Conservation (phyloP, 371 early-diverging fungal species). For the Parasitella parasitica region DNA sequence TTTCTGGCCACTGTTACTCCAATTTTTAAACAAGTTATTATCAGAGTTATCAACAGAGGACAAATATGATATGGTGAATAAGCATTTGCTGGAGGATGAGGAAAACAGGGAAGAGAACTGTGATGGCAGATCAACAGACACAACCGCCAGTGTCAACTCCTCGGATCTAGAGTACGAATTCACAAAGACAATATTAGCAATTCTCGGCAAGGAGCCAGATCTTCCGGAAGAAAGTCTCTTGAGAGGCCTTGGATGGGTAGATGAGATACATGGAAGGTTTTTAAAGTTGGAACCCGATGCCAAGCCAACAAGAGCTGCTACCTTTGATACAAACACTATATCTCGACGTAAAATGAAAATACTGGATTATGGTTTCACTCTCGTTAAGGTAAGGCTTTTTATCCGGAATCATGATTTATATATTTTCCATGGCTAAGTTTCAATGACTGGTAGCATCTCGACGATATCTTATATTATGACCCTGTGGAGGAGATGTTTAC, state of each 20-base stretch:
- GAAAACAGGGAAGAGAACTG: background rate
- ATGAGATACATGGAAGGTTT: conserved; percentile 38
- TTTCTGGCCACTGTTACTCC: conserved; percentile 40
- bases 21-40: conserved; percentile 35
- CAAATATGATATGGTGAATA: conserved; percentile 37
- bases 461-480: conserved; percentile 33
- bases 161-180: conserved; percentile 15
- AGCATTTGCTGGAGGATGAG: conserved; percentile 27
- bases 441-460: conserved; percentile 30
- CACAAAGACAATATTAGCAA: conserved; percentile 8
- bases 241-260: conserved; percentile 51
- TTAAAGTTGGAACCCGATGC: conserved; percentile 13
- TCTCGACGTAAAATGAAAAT: conserved; percentile 34
- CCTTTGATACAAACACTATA: background rate
- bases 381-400: conserved; percentile 44
- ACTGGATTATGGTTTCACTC: conserved; percentile 42
- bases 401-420: too few relatives aligned
- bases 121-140: background rate
- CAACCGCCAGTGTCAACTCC: background rate
- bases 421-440: background rate
- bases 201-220: conserved; percentile 28
- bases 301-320: background rate
- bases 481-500: conserved; percentile 39
- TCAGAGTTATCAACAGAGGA: conserved; percentile 26
- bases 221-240: conserved; percentile 46